Conservation (phyloP, 768 basidiomycete genomes). For the Calvatia gigantea region DNA sequence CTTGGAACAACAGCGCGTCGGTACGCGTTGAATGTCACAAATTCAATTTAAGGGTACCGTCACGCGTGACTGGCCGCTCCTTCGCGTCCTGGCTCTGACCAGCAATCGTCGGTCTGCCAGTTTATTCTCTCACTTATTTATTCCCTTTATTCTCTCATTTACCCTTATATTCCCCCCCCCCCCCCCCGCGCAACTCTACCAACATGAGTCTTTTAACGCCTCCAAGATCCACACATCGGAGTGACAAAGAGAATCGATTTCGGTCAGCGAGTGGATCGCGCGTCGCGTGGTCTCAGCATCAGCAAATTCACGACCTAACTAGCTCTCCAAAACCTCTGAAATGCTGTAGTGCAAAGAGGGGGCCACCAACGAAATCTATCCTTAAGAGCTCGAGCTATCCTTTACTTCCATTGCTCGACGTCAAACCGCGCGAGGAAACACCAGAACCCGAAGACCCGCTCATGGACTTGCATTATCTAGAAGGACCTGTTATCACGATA, state of each 20-base stretch:
- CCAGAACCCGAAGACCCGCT: conserved; percentile 77
- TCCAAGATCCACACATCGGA: conserved; percentile 51
- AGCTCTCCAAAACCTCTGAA: conserved; percentile 23
- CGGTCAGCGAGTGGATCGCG: conserved; percentile 19
- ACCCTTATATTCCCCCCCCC: conserved; percentile 15
- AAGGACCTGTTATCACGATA: conserved; percentile 60
- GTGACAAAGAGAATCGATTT: conserved; percentile 38
- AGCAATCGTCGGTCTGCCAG: conserved; percentile 1
- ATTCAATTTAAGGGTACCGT: conserved; percentile 16
- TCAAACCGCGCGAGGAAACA: conserved; percentile 52
- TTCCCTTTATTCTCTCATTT: conserved; percentile 13
- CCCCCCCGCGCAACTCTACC: conserved; percentile 8
- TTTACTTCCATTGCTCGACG: conserved; percentile 8
- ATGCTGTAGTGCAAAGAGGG: conserved; percentile 22
- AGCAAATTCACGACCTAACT: conserved; percentile 42
- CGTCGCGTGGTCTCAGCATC: conserved; percentile 52
- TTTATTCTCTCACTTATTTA: conserved; percentile 11
- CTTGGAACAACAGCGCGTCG: conserved; percentile 29
- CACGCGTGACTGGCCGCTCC: conserved; percentile 15
- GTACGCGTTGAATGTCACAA: conserved; percentile 36
- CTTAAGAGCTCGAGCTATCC: conserved; percentile 24
- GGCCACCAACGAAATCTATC: conserved; percentile 21
- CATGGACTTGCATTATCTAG: conserved; percentile 58
- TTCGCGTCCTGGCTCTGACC: conserved; percentile 16
- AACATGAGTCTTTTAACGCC: conserved; percentile 57